Percentiles rank a stretch among this genome's conserved stretches.
phyloP scores from a whole-genome alignment of 495 filamentous ascomycete genomes.

The Penicillium macrosclerotiorum region DNA sequence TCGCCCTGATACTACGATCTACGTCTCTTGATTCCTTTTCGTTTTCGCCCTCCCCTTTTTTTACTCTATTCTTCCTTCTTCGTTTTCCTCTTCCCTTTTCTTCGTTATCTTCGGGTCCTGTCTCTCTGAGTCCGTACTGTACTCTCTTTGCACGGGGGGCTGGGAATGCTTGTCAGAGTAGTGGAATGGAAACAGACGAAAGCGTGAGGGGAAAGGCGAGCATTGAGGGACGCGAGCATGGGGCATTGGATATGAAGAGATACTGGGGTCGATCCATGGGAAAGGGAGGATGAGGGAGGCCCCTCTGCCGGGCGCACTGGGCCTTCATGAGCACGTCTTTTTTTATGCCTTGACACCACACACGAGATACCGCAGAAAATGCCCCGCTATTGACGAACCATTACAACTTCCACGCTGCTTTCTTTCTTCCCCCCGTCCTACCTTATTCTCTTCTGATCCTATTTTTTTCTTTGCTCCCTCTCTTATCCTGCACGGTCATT shows the following conservation, averaged over 20 bases:
- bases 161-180: slow-evolving; percentile 5
- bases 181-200: slow-evolving; percentile 6
- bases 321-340: slow-evolving; percentile 24
- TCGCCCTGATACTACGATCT: slow-evolving; percentile 18
- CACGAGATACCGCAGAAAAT: slow-evolving; percentile 37
- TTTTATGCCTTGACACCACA: slow-evolving; percentile 28
- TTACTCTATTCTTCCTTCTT: slow-evolving; percentile 13
- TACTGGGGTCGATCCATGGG: slow-evolving; percentile 3
- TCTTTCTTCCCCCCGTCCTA: neutral
- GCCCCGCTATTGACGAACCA: slow-evolving; percentile 33
- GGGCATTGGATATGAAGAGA: slow-evolving; percentile 7
- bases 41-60: slow-evolving; percentile 11
- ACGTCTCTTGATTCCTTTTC: slow-evolving; percentile 14
- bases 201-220: slow-evolving; percentile 3
- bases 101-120: neutral
- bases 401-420: slow-evolving; percentile 15
- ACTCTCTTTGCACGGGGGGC: slow-evolving; percentile 2
- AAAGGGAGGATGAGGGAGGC: slow-evolving; percentile 6
- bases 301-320: slow-evolving; percentile 20
- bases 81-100: slow-evolving; percentile 1
- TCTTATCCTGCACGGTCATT: neutral
- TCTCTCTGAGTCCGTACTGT: slow-evolving; percentile 3
- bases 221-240: slow-evolving; percentile 3
- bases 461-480: slow-evolving; percentile 1
- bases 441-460: neutral